Conservation (phyloP, 2,329 filamentous ascomycete genomes). For the Rachicladosporium sp. region DNA sequence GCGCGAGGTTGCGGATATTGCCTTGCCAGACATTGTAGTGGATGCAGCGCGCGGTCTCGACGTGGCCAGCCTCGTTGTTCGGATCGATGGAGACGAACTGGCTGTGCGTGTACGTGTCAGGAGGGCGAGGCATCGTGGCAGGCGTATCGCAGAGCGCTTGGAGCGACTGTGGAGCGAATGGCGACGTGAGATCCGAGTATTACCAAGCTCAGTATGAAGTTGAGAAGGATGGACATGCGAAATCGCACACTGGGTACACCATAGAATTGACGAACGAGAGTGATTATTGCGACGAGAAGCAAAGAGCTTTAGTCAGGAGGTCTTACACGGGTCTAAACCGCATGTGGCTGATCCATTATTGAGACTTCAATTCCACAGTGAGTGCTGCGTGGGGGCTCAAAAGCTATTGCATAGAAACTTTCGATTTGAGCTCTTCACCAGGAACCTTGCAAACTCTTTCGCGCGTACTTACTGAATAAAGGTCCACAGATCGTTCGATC, state of each 20-base stretch:
- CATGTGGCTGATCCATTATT: too few relatives aligned
- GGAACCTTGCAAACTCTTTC: too few relatives aligned
- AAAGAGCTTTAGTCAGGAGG: neutral
- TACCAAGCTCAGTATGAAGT: neutral
- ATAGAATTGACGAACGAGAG: too few relatives aligned
- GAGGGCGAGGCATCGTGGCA: constrained; percentile 13
- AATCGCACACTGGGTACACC: too few relatives aligned
- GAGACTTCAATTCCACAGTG: too few relatives aligned
- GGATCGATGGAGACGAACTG: constrained; percentile 16
- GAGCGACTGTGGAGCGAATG: neutral
- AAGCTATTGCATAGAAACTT: too few relatives aligned
- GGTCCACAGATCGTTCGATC: neutral
- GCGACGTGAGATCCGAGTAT: neutral
- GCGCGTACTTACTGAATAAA: too few relatives aligned
- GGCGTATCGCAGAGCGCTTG: neutral
- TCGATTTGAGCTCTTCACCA: too few relatives aligned
- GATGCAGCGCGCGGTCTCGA: constrained; percentile 17
- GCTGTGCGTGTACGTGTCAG: constrained; percentile 16
- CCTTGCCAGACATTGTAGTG: constrained; percentile 23
- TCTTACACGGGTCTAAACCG: too few relatives aligned
- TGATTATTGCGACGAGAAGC: neutral
- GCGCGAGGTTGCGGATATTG: constrained; percentile 19
- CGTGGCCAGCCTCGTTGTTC: constrained; percentile 12
- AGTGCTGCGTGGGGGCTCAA: too few relatives aligned
- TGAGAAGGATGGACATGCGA: constrained; percentile 1